Percentiles rank a stretch among this genome's conserved stretches.
phyloP scores from a whole-genome alignment of 1,284 basidiomycete species.

The Ustilago shanxiensis region DNA sequence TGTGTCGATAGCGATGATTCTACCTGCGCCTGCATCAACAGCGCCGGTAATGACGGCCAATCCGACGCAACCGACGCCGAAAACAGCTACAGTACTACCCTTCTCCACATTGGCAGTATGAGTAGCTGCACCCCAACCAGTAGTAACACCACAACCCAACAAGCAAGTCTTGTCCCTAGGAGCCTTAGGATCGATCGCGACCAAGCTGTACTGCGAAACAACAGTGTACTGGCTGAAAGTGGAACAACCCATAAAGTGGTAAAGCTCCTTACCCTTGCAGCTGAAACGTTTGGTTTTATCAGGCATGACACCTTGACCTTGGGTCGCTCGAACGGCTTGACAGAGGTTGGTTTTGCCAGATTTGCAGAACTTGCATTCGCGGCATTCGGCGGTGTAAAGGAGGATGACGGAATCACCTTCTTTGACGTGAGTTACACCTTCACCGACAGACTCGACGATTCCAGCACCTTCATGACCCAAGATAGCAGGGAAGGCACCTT shows the following conservation, averaged over 20 bases:
- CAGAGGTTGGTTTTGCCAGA: constrained; percentile 91
- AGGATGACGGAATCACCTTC: constrained; percentile 82
- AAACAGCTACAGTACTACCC: constrained; percentile 88
- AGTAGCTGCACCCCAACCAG: constrained; percentile 89
- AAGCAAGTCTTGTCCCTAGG: constrained; percentile 95
- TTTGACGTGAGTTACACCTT: constrained; percentile 88
- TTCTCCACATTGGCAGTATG: constrained; percentile 73
- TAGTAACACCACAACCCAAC: constrained; percentile 94
- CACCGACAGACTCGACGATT: constrained; percentile 87
- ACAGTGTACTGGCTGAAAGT: constrained; percentile 99
- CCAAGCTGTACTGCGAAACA: constrained; percentile 95
- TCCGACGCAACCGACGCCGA: constrained; percentile 95
- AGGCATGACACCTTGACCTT: constrained; percentile 97
- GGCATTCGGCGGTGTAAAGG: constrained; percentile 69
- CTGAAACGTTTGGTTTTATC: constrained; percentile 92
- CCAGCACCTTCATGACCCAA: constrained; percentile 75
- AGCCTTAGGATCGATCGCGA: constrained; percentile 85
- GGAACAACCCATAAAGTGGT: constrained; percentile 98
- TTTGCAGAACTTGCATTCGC: constrained; percentile 82
- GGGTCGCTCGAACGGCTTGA: constrained; percentile 83
- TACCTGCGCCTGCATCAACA: constrained; percentile 81
- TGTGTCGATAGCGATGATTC: constrained; percentile 92
- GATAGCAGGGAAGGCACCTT: constrained; percentile 95
- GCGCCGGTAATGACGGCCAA: constrained; percentile 84
- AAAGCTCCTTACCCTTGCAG: constrained; percentile 85